Percentiles rank a stretch among this genome's conserved stretches.
Conservation (phyloP, 495 filamentous ascomycete genomes). For the Recurvomyces mirabilis region DNA sequence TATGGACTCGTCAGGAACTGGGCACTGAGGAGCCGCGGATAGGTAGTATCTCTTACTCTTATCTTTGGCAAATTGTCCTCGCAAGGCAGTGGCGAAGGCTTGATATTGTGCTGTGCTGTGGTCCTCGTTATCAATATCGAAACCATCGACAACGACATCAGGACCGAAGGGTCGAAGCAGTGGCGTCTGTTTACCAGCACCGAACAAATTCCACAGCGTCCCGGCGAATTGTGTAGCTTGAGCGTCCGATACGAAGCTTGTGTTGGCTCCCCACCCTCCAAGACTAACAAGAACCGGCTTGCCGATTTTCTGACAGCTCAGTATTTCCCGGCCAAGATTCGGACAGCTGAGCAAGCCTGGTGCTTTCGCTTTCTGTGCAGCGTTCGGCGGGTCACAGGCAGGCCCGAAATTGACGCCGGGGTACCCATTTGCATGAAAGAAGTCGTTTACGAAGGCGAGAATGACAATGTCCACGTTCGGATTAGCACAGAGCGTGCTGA, state of each 20-base stretch:
- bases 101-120: constrained; percentile 37
- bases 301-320: constrained; percentile 48
- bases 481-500: constrained; percentile 10
- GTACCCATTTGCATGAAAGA: constrained; percentile 24
- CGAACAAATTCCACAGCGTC: constrained; percentile 58
- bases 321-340: constrained; percentile 44
- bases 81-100: constrained; percentile 46
- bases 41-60: constrained; percentile 45
- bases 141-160: constrained; percentile 53
- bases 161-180: constrained; percentile 45
- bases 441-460: constrained; percentile 42
- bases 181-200: constrained; percentile 36
- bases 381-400: constrained; percentile 18
- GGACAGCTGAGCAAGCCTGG: constrained; percentile 38
- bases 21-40: constrained; percentile 57
- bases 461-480: constrained; percentile 29
- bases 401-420: constrained; percentile 32
- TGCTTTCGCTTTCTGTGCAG: constrained; percentile 11
- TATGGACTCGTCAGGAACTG: constrained; percentile 51
- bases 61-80: constrained; percentile 38
- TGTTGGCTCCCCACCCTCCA: constrained; percentile 46
- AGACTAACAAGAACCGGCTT: constrained; percentile 61
- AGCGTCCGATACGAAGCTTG: constrained; percentile 43
- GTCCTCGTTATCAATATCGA: constrained; percentile 38
- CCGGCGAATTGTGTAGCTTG: constrained; percentile 45